Evolutionary conservation across 208 protist species (phyloP).

Genomic region (Histomonas meleagridis): DNA sequence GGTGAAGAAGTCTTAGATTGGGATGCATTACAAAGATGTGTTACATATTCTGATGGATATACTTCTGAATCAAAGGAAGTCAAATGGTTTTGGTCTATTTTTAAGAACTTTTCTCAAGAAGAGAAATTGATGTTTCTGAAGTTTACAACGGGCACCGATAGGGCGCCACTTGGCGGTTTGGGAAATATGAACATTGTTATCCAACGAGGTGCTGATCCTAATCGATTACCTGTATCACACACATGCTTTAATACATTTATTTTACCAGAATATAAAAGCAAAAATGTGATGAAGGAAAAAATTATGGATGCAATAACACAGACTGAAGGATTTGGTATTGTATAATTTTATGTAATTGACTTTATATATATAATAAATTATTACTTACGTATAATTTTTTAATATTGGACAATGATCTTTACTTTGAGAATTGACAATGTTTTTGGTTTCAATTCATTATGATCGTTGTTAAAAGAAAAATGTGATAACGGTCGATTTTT

Average conservation of each 20-base stretch:
- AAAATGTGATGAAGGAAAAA: slow-evolving; percentile 55
- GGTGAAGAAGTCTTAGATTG: slow-evolving; percentile 11
- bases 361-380: too few relatives aligned
- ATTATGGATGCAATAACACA: slow-evolving; percentile 49
- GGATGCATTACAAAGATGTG: background rate
- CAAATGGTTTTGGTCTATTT: slow-evolving; percentile 54
- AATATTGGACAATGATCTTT: too few relatives aligned
- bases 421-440: too few relatives aligned
- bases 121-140: slow-evolving; percentile 53
- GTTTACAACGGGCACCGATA: slow-evolving; percentile 56
- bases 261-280: slow-evolving; percentile 62
- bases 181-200: slow-evolving; percentile 31
- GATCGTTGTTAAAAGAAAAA: too few relatives aligned
- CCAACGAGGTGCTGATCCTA: slow-evolving; percentile 31
- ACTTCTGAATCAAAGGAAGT: slow-evolving; percentile 40
- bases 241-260: slow-evolving; percentile 72
- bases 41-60: slow-evolving; percentile 52
- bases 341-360: too few relatives aligned
- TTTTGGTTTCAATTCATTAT: too few relatives aligned
- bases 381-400: too few relatives aligned
- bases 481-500: too few relatives aligned
- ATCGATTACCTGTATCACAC: slow-evolving; percentile 61
- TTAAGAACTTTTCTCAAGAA: slow-evolving; percentile 49
- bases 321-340: slow-evolving; percentile 50
- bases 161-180: background rate